Percentiles rank a stretch among this genome's conserved stretches.
Evolutionary conservation across 345 rosid species (phyloP).

Genomic region (Fremontodendron californicum): DNA sequence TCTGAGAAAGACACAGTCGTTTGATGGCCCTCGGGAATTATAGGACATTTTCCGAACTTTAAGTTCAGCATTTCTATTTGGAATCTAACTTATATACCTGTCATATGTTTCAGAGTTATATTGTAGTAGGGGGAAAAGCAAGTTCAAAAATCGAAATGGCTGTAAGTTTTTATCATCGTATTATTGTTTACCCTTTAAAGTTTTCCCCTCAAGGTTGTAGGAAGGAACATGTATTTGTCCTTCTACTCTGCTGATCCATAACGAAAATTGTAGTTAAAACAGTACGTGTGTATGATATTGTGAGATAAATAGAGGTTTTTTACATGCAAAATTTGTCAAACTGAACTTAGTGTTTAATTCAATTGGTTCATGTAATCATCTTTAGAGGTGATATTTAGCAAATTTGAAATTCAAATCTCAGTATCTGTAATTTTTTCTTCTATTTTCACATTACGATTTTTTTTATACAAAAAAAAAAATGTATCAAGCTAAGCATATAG

Average conservation of each 20-base stretch:
- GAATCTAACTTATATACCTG: neutral
- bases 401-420: too few relatives aligned
- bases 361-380: too few relatives aligned
- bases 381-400: too few relatives aligned
- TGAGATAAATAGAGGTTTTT: neutral
- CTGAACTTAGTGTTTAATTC: too few relatives aligned
- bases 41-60: constrained; percentile 12
- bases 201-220: neutral
- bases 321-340: too few relatives aligned
- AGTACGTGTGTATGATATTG: too few relatives aligned
- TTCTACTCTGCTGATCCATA: neutral
- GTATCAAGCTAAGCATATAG: too few relatives aligned
- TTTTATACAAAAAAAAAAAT: too few relatives aligned
- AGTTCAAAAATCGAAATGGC: neutral
- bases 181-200: neutral
- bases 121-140: neutral
- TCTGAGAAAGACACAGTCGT: constrained; percentile 77
- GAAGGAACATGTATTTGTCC: neutral
- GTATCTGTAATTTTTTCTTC: too few relatives aligned
- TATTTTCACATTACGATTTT: too few relatives aligned
- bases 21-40: constrained; percentile 54
- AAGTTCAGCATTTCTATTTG: neutral
- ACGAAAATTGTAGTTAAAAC: neutral
- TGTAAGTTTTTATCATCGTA: neutral
- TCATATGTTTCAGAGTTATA: neutral